Evolutionary conservation across 495 filamentous ascomycete species (phyloP).

Genomic region (Neurospora terricola): DNA sequence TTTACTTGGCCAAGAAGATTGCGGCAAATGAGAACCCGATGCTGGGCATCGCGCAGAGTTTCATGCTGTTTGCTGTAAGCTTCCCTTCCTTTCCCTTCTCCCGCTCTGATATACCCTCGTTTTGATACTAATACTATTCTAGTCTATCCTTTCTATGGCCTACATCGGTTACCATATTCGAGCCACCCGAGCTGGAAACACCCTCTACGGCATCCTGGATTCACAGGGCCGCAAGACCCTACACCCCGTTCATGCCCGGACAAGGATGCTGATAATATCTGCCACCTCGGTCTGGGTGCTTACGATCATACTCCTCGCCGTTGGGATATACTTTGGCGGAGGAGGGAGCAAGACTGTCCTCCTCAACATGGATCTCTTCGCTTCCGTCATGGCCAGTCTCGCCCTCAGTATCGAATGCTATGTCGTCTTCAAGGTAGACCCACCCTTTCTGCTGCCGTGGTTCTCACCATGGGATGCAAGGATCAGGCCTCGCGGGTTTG

Average conservation of each 20-base stretch:
- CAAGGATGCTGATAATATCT: constrained; percentile 3
- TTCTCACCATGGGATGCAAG: not conserved
- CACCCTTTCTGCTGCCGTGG: constrained; percentile 10
- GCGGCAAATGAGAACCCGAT: not conserved
- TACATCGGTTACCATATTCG: constrained; percentile 9
- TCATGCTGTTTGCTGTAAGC: constrained; percentile 11
- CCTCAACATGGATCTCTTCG: constrained; percentile 8
- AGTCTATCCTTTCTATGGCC: constrained; percentile 9
- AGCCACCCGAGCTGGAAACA: constrained; percentile 1
- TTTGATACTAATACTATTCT: not conserved
- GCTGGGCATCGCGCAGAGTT: constrained; percentile 7
- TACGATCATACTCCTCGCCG: constrained; percentile 3
- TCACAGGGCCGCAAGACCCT: constrained; percentile 3
- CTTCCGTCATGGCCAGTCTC: constrained; percentile 3
- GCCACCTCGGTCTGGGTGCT: constrained; percentile 1
- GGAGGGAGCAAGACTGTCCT: not conserved
- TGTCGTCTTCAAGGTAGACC: not conserved
- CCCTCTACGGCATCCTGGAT: constrained; percentile 4
- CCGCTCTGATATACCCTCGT: not conserved
- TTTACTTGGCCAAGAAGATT: not conserved
- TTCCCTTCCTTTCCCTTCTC: not conserved
- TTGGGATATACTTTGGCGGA: constrained; percentile 4
- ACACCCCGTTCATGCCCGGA: constrained; percentile 10
- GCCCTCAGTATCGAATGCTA: not conserved
- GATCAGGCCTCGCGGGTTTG: not conserved